Evolutionary conservation across 2,329 filamentous ascomycete species (phyloP).

Genomic region (Sphaceloma murrayae): DNA sequence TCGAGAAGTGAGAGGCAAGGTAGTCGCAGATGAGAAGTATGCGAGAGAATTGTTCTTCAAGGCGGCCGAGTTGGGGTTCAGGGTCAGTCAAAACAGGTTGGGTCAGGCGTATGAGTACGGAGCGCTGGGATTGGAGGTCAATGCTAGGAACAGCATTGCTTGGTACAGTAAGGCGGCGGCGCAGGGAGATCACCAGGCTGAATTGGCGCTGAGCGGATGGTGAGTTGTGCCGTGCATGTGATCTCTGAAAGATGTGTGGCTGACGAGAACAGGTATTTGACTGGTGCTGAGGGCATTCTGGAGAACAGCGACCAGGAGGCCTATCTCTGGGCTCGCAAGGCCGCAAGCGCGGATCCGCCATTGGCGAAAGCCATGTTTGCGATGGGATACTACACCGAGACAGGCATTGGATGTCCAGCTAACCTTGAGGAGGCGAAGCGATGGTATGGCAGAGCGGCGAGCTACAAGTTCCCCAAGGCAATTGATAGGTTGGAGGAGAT

Average conservation of each 20-base stretch:
- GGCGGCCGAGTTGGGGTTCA: constrained; percentile 83
- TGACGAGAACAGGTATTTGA: constrained; percentile 68
- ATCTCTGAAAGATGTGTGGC: neutral
- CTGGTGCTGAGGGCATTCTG: constrained; percentile 76
- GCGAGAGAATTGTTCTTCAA: constrained; percentile 73
- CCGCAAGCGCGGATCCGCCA: constrained; percentile 63
- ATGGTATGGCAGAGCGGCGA: constrained; percentile 98
- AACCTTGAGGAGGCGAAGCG: constrained; percentile 92
- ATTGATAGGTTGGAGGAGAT: constrained; percentile 87
- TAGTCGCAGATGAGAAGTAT: constrained; percentile 74
- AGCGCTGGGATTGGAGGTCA: constrained; percentile 68
- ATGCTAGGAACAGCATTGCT: constrained; percentile 74
- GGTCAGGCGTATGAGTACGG: constrained; percentile 88
- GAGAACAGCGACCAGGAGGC: constrained; percentile 91
- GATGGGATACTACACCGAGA: constrained; percentile 95
- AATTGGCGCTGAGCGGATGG: constrained; percentile 48
- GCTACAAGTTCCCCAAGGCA: constrained; percentile 89
- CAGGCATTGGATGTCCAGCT: constrained; percentile 77
- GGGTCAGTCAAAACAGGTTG: constrained; percentile 84
- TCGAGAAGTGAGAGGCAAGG: constrained; percentile 50
- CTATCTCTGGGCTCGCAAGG: constrained; percentile 93
- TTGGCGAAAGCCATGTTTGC: constrained; percentile 93
- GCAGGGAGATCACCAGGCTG: constrained; percentile 89
- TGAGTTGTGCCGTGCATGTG: neutral
- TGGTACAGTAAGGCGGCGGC: constrained; percentile 90